Evolutionary conservation across 2,329 filamentous ascomycete species (phyloP).

Genomic region (Ophiostoma ulmi): DNA sequence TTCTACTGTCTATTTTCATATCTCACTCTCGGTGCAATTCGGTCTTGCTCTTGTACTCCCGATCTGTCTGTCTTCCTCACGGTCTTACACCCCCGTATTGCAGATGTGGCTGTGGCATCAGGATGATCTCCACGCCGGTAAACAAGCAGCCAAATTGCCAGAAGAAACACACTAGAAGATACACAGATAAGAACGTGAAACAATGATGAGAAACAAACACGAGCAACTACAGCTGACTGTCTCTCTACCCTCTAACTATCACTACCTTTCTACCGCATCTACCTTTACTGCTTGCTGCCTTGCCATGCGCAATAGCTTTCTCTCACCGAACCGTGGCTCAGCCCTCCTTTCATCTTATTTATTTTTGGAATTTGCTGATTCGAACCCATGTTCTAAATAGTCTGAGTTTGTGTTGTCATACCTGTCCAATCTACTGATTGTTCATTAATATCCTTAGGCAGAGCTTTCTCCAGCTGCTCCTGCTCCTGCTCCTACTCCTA

Average conservation of each 20-base stretch:
- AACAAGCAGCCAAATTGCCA: not conserved
- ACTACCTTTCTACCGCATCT: not conserved
- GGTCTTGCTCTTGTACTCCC: not conserved
- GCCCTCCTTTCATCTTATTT: slow-evolving; percentile 7
- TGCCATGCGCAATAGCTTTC: not conserved
- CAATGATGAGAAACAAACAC: not conserved
- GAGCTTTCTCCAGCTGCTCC: not conserved
- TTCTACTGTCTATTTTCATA: not conserved
- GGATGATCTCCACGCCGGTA: not conserved
- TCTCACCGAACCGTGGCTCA: not conserved
- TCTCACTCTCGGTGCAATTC: slow-evolving; percentile 1
- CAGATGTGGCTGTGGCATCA: slow-evolving; percentile 3
- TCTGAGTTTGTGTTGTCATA: not conserved
- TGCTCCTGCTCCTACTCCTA: not conserved
- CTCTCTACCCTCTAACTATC: not conserved
- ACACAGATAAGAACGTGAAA: not conserved
- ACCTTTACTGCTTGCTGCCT: not conserved
- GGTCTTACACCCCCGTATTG: not conserved
- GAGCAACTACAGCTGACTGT: not conserved
- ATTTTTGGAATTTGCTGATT: not conserved
- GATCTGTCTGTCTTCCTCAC: not conserved
- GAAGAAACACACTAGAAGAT: not conserved
- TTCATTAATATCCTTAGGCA: not conserved
- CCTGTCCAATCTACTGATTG: not conserved
- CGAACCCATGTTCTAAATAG: not conserved